phyloP scores from a whole-genome alignment of 1,139 yeast species.

The Diutina sp. region DNA sequence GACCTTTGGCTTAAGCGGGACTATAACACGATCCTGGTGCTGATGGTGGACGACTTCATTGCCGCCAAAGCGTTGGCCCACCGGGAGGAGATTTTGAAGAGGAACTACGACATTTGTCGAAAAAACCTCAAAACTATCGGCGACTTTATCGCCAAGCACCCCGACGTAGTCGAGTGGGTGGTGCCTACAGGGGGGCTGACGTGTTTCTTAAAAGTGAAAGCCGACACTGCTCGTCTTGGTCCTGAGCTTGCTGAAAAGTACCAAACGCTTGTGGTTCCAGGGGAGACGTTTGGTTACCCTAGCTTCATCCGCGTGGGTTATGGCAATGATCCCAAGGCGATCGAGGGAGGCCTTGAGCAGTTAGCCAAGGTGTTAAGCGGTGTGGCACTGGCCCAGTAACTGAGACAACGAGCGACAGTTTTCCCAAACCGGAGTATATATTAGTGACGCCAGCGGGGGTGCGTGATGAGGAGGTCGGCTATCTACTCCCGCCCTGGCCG shows the following conservation, averaged over 20 bases:
- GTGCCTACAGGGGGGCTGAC: conserved; percentile 40
- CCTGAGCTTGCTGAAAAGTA: conserved; percentile 20
- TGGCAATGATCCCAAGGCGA: conserved; percentile 29
- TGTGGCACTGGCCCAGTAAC: neutral
- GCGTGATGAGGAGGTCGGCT: neutral
- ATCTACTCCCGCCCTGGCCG: neutral
- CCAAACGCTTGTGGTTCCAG: conserved; percentile 34
- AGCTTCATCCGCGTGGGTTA: conserved; percentile 39
- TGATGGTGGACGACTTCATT: conserved; percentile 34
- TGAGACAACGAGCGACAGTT: neutral
- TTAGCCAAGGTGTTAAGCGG: neutral
- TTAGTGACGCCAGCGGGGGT: neutral
- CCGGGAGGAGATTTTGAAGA: conserved; percentile 17
- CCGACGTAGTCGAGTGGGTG: conserved; percentile 20
- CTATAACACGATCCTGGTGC: conserved; percentile 39
- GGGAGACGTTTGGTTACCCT: conserved; percentile 30
- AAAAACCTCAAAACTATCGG: conserved; percentile 23
- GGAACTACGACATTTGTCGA: conserved; percentile 25
- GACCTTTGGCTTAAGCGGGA: conserved; percentile 32
- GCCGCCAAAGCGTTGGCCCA: conserved; percentile 31
- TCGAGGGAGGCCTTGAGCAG: conserved; percentile 7
- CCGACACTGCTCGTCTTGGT: conserved; percentile 22
- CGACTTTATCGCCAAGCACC: conserved; percentile 16
- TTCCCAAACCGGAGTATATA: neutral
- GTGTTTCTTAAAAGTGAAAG: conserved; percentile 24